Evolutionary conservation across 306 rosid genomes (phyloP), one percentile per base, ranked within the genome.

Genomic region (Sicyos baderoa): DNA sequence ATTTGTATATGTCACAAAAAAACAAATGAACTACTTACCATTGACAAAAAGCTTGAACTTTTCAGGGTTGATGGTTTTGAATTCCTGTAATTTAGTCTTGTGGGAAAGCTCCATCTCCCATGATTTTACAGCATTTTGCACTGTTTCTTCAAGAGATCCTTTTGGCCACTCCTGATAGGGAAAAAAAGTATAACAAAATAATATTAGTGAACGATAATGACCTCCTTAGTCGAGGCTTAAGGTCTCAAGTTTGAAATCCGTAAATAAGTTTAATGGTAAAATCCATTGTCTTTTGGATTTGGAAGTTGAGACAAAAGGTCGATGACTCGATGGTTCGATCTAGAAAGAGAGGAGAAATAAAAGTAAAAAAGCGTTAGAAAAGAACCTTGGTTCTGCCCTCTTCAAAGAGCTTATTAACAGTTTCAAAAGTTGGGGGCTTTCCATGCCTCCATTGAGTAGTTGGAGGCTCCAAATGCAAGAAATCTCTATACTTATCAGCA

Each of bases 101-200:
- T 85, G 84, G 2, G 89, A 79, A 52, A 85, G 81, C 75, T 85
- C 89, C 89, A 85, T 77, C 42, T 80, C 84, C 84, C 86, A 85
- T 32, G 89, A 58, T 52, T 85, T 85, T 2, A 86, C 32, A 40
- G 84, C 82, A 58, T 88, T 86, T 62, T 88, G 95, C 9, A 86
- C 91, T 18, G 51, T 79, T 74, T 84, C 89, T 68, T 88, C 95
- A 7, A 86, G 70, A 32, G 95, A 88, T 23, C 89, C 91, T 72
- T 82, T 72, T 0, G 86, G 73, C 91, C 87, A 88, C 40, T 64
- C 87, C 91, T 89, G 35, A 5, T 35, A 4, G 42, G 6, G 6
- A 35, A 35, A 5, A 35, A 35, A 6, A 3, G 37, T 32, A 1
- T 4, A 35, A 35, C 42, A 35, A 35, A 35, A 35, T 35, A 35